Conservation (phyloP, 2,329 filamentous ascomycete species). For the Pezicula radicicola region DNA sequence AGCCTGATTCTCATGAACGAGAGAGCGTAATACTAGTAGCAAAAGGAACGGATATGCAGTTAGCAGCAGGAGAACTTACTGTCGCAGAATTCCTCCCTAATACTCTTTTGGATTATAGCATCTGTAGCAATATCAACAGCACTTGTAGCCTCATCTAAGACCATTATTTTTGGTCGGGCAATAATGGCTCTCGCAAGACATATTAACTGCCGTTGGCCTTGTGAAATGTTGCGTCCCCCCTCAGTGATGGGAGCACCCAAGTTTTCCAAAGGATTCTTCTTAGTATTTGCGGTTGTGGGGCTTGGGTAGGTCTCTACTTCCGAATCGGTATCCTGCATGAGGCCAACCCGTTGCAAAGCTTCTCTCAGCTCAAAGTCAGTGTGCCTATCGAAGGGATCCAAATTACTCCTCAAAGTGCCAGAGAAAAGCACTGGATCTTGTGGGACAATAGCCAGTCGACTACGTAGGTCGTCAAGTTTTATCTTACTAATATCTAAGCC, state of each 20-base stretch:
- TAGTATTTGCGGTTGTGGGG: slow-evolving; percentile 25
- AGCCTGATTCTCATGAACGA: too few relatives aligned
- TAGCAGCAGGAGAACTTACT: too few relatives aligned
- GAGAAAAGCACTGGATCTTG: slow-evolving; percentile 9
- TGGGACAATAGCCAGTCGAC: slow-evolving; percentile 19
- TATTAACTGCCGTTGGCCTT: slow-evolving; percentile 70
- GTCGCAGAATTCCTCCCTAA: slow-evolving; percentile 61
- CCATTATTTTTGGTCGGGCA: slow-evolving; percentile 67
- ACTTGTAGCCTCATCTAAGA: slow-evolving; percentile 73
- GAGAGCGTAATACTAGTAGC: too few relatives aligned
- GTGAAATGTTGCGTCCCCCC: slow-evolving; percentile 68
- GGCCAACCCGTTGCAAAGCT: slow-evolving; percentile 66
- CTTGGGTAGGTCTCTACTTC: background rate
- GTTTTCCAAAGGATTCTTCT: slow-evolving; percentile 61
- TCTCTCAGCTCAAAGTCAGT: slow-evolving; percentile 67
- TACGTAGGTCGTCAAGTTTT: slow-evolving; percentile 16
- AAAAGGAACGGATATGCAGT: too few relatives aligned
- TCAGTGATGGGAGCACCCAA: slow-evolving; percentile 62
- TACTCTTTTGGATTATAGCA: slow-evolving; percentile 65
- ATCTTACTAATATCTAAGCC: slow-evolving; percentile 17
- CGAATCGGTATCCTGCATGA: slow-evolving; percentile 28
- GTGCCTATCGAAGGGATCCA: slow-evolving; percentile 73
- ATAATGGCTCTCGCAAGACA: slow-evolving; percentile 70
- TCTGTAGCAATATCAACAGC: slow-evolving; percentile 75
- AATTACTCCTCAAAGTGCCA: slow-evolving; percentile 61